A percentile compares a stretch with the other conserved stretches of the same genome.
Conservation (phyloP, 1,139 yeast species). For the Insectozyma bohioensis region DNA sequence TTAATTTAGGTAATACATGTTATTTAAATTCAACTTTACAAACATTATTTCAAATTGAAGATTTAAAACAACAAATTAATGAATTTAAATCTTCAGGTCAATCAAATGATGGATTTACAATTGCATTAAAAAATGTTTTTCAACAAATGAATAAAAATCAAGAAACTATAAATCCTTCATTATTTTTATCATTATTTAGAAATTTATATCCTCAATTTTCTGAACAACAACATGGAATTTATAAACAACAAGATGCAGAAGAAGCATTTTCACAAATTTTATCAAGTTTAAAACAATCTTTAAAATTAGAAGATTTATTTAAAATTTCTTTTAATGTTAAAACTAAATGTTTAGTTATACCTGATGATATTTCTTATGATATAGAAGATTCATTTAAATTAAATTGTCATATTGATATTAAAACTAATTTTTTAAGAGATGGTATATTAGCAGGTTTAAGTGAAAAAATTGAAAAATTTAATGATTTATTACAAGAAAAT, state of each 20-base stretch:
- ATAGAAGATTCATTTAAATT: slow-evolving; percentile 63
- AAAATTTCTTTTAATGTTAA: slow-evolving; percentile 62
- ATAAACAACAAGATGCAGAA: slow-evolving; percentile 97
- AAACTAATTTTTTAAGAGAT: slow-evolving; percentile 85
- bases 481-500: slow-evolving; percentile 65
- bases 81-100: slow-evolving; percentile 13
- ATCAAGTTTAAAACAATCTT: slow-evolving; percentile 50
- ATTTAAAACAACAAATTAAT: slow-evolving; percentile 41
- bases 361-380: slow-evolving; percentile 49
- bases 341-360: slow-evolving; percentile 58
- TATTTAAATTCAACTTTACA: slow-evolving; percentile 90
- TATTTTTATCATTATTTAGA: slow-evolving; percentile 64
- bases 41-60: slow-evolving; percentile 68
- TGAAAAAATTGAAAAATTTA: slow-evolving; percentile 77
- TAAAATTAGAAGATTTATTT: slow-evolving; percentile 55
- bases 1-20: slow-evolving; percentile 92
- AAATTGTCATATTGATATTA: slow-evolving; percentile 82
- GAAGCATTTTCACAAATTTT: slow-evolving; percentile 87
- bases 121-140: slow-evolving; percentile 44
- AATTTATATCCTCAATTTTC: slow-evolving; percentile 83
- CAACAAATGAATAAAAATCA: slow-evolving; percentile 47
- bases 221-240: slow-evolving; percentile 71
- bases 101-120: slow-evolving; percentile 16
- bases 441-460: slow-evolving; percentile 76
- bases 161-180: slow-evolving; percentile 55